phyloP scores from a whole-genome alignment of 208 protist genomes.

The Tetramitus jugosus region DNA sequence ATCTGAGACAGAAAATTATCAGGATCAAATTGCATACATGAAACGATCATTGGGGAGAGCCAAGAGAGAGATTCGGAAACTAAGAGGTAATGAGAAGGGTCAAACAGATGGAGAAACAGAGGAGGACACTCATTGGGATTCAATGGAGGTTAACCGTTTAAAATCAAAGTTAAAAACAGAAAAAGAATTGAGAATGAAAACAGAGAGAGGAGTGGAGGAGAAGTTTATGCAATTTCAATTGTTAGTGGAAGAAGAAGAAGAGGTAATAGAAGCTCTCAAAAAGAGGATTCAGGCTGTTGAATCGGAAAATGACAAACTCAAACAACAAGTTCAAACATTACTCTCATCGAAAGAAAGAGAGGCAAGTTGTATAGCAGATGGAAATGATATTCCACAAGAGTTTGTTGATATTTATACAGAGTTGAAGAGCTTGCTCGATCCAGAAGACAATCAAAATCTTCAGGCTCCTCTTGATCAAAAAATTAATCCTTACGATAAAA shows the following conservation, averaged over 20 bases:
- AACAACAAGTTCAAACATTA: too few species aligned
- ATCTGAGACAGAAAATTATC: background rate
- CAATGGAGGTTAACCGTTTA: background rate
- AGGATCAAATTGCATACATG: background rate
- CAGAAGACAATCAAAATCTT: slow-evolving; percentile 8
- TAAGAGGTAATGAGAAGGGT: background rate
- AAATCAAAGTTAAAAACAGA: background rate
- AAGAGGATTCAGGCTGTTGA: background rate
- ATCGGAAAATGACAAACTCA: background rate
- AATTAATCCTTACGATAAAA: slow-evolving; percentile 4
- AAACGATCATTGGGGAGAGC: background rate
- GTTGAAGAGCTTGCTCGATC: background rate
- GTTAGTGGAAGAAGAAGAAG: slow-evolving; percentile 1
- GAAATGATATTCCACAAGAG: slow-evolving; percentile 13
- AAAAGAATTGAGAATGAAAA: background rate
- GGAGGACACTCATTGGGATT: background rate
- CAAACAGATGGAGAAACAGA: background rate
- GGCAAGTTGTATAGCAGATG: too few species aligned
- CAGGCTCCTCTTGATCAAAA: background rate
- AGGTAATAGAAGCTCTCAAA: background rate
- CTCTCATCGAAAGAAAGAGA: background rate
- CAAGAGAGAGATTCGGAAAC: background rate
- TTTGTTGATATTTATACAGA: slow-evolving; percentile 3
- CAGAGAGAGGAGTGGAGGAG: background rate
- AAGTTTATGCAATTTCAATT: slow-evolving; percentile 4